Conservation (phyloP, 192 early-diverging fungal genomes). For the Bifiguratus adelaidae region DNA sequence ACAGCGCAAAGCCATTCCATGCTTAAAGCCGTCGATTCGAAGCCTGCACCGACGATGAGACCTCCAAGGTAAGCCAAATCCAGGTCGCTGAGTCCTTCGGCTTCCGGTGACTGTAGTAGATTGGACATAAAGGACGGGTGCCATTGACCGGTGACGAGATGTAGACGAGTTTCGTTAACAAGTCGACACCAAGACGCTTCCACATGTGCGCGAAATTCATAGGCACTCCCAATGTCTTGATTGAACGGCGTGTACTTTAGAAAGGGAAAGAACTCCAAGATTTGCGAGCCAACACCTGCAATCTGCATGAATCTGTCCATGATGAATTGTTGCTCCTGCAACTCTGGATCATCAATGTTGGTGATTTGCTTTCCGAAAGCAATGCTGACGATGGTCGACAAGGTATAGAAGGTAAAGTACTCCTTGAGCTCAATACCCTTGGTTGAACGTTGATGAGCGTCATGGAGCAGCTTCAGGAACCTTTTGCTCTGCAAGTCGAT, state of each 20-base stretch:
- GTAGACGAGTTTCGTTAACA: background rate
- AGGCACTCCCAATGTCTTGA: background rate
- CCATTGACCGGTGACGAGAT: background rate
- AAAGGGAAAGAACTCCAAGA: constrained; percentile 18
- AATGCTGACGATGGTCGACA: constrained; percentile 16
- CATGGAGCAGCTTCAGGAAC: constrained; percentile 1
- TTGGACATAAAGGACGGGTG: too few relatives aligned
- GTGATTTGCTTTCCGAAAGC: constrained; percentile 11
- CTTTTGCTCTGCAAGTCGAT: constrained; percentile 1
- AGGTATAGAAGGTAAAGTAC: constrained; percentile 15
- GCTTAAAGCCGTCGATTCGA: constrained; percentile 18
- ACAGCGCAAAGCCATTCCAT: constrained; percentile 19
- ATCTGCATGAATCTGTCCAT: constrained; percentile 7
- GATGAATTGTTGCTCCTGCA: constrained; percentile 15
- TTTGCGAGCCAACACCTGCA: constrained; percentile 11
- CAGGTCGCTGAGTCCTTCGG: background rate
- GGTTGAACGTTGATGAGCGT: background rate
- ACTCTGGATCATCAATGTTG: constrained; percentile 7
- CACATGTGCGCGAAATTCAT: background rate
- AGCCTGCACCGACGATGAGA: constrained; percentile 6
- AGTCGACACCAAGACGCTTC: constrained; percentile 10
- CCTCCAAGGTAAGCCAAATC: background rate
- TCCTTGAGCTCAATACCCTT: background rate
- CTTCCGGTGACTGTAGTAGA: too few relatives aligned
- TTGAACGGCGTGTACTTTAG: constrained; percentile 9